phyloP scores from a whole-genome alignment of 2,329 filamentous ascomycete genomes.

The Aspergillus alliaceus region DNA sequence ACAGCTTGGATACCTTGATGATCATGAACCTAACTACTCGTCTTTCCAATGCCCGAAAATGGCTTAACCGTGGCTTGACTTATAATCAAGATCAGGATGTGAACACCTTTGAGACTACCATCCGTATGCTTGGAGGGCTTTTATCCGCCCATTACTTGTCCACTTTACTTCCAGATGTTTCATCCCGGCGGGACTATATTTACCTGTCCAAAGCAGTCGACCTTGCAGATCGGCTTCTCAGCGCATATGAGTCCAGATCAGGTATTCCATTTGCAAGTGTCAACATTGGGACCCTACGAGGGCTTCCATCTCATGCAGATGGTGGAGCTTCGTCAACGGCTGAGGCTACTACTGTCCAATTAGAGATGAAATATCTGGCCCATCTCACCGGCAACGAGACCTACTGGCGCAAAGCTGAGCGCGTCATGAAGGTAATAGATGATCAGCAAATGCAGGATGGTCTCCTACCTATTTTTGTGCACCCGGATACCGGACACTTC shows the following conservation, averaged over 20 bases:
- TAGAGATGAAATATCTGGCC: conserved; percentile 93
- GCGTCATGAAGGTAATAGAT: conserved; percentile 84
- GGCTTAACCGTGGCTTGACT: conserved; percentile 10
- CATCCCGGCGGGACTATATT: conserved; percentile 71
- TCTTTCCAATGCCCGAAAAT: conserved; percentile 16
- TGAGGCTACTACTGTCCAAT: conserved; percentile 82
- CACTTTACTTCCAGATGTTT: conserved; percentile 12
- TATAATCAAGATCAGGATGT: conserved; percentile 23
- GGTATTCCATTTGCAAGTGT: conserved; percentile 90
- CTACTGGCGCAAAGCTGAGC: conserved; percentile 88
- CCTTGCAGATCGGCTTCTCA: conserved; percentile 79
- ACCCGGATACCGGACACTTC: conserved; percentile 74
- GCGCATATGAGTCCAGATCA: conserved; percentile 79
- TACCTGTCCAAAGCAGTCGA: conserved; percentile 95
- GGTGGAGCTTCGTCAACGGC: conserved; percentile 86
- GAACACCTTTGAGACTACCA: conserved; percentile 30
- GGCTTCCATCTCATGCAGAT: conserved; percentile 79
- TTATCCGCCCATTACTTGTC: conserved; percentile 24
- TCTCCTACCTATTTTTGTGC: conserved; percentile 84
- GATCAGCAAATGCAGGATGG: conserved; percentile 74
- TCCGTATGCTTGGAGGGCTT: conserved; percentile 29
- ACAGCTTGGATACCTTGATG: conserved; percentile 21
- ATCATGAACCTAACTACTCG: conserved; percentile 21
- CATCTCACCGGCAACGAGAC: conserved; percentile 84
- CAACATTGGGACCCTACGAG: conserved; percentile 72